A percentile compares a stretch with the other conserved stretches of the same genome.
phyloP scores from a whole-genome alignment of 129 eudicot species.

The Lonicera japonica region DNA sequence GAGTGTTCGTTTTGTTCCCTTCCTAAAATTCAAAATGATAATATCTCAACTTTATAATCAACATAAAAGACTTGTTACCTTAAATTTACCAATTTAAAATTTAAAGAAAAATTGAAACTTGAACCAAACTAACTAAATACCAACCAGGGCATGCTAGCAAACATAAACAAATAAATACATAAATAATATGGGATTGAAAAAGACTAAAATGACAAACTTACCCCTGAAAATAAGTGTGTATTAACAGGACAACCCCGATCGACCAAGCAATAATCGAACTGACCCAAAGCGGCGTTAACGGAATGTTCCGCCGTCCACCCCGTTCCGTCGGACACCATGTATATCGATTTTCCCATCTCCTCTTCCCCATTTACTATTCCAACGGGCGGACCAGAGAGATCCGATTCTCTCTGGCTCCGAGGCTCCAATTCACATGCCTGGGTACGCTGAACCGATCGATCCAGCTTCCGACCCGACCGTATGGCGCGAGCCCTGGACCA shows the following conservation, averaged over 20 bases:
- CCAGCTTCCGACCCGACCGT: conserved; percentile 73
- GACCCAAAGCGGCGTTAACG: conserved; percentile 86
- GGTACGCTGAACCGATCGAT: conserved; percentile 39
- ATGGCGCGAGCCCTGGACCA: conserved; percentile 80
- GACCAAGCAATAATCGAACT: conserved; percentile 76
- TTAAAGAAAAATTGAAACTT: no score
- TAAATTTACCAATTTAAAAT: no score
- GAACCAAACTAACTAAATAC: no score
- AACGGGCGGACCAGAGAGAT: not conserved
- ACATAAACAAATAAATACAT: no score
- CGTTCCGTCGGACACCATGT: conserved; percentile 91
- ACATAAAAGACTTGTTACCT: no score
- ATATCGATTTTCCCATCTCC: conserved; percentile 49
- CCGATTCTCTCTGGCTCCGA: conserved; percentile 3
- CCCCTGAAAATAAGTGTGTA: conserved; percentile 92
- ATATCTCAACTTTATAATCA: no score
- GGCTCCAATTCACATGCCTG: conserved; percentile 8
- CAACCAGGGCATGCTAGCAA: no score
- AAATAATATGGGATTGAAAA: no score
- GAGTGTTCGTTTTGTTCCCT: no score
- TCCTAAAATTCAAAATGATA: no score
- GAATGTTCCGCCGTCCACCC: conserved; percentile 98
- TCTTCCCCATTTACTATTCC: conserved; percentile 27
- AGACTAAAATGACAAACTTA: conserved; percentile 27
- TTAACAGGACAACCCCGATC: conserved; percentile 76